Evolutionary conservation across 306 rosid genomes (phyloP), one percentile per base, ranked within the genome.

Genomic region (Medicago lupulina): DNA sequence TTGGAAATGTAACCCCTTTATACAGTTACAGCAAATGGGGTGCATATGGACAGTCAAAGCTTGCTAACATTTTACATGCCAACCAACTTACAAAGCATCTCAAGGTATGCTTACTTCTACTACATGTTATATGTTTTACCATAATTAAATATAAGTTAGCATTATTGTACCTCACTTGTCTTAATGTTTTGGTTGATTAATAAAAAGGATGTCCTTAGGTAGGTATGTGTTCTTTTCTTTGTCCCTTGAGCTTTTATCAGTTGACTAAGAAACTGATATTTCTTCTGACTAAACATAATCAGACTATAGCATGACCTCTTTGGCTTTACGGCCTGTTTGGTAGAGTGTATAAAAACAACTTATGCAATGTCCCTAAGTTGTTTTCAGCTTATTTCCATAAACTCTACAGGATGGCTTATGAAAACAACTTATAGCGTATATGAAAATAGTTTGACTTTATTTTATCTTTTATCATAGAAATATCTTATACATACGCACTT

Each of bases 41-140:
- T 38, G 97, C 99, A 43, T 95, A 95, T 74, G 98, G 98, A 66
- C 97, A 92, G 51, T 90, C 99, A 28, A 95, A 95, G 89, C 90
- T 95, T 63, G 91, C 97, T 36, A 95, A 92, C 74, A 50, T 92
- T 61, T 87, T 95, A 82, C 97, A 92, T 78, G 93, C 96, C 62
- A 95, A 92, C 50, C 96, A 95, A 85, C 96, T 95, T 60, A 15
- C 97, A 28, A 85, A 83, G 72, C 81, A 47, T 23, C 44, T 89
- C 8, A 95, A 89, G 97, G 98, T 90, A 63, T 5, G 55, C 25
- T 21, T 6, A 23, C 74, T 76, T 85, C 71, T 74, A 57, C 31
- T 67, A 9, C 70, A 69, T 51, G 9, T 51, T 57, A 34, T 28
- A 28, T 28, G 31, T 19, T 36, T 39, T 12, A 53, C 19, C 68